Conservation (phyloP, 164 flowering plant genomes). For the Cinnamomum chago region DNA sequence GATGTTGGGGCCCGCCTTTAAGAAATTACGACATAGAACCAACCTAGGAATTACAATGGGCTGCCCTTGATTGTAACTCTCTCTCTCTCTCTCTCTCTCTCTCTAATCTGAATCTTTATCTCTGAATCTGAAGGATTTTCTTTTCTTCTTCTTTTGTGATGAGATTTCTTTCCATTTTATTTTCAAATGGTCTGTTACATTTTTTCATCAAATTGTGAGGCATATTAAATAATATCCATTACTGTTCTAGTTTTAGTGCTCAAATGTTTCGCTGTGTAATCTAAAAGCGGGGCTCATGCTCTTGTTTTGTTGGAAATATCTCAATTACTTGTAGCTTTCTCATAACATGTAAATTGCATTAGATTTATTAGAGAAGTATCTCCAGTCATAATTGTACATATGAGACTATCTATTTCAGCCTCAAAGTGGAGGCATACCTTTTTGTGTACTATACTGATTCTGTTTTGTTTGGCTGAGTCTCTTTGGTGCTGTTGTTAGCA, state of each 20-base stretch:
- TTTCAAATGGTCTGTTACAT: neutral
- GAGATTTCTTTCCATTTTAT: neutral
- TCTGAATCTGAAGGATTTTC: neutral
- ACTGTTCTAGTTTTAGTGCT: neutral
- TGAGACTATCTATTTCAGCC: neutral
- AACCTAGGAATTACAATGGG: no score
- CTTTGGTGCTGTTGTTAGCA: constrained; percentile 70
- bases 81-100: no score
- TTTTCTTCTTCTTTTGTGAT: neutral
- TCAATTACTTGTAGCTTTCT: neutral
- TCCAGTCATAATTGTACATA: neutral
- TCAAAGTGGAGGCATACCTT: neutral
- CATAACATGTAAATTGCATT: neutral
- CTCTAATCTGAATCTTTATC: no score
- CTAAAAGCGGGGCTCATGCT: neutral
- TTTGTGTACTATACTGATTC: neutral
- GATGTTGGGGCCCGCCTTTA: no score
- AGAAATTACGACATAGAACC: no score
- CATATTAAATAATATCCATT: neutral
- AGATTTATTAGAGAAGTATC: neutral
- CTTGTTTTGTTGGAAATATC: neutral
- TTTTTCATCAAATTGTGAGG: neutral
- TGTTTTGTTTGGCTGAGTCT: constrained; percentile 43
- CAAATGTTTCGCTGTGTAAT: neutral
- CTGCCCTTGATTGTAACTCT: no score